phyloP scores from a whole-genome alignment of 768 basidiomycete species.

The Termitomyces sp. region DNA sequence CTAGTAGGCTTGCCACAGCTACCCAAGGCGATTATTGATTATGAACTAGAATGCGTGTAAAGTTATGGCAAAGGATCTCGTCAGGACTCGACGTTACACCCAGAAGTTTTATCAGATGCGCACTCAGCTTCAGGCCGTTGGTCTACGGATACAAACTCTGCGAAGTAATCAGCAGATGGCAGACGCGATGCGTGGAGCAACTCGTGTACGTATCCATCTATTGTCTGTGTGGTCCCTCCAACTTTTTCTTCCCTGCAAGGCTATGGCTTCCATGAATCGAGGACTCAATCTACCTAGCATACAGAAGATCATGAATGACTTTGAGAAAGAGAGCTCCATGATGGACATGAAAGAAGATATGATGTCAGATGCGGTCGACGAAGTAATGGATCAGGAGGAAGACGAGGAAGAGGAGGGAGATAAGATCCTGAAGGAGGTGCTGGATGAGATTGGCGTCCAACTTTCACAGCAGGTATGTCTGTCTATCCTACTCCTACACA shows the following conservation, averaged over 20 bases:
- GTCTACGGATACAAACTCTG: slow-evolving; percentile 91
- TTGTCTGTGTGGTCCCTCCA: neutral
- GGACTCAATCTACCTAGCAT: slow-evolving; percentile 94
- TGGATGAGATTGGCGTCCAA: slow-evolving; percentile 95
- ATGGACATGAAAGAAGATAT: slow-evolving; percentile 99
- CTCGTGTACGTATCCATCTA: slow-evolving; percentile 61
- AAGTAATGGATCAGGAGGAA: slow-evolving; percentile 85
- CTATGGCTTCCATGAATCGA: slow-evolving; percentile 97
- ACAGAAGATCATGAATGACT: slow-evolving; percentile 95
- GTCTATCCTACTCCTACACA: neutral
- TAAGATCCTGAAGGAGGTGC: slow-evolving; percentile 90
- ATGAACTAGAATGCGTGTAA: slow-evolving; percentile 90
- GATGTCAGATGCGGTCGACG: slow-evolving; percentile 99
- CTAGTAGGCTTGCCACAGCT: slow-evolving; percentile 52
- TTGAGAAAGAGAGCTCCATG: slow-evolving; percentile 93
- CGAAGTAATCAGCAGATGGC: slow-evolving; percentile 99
- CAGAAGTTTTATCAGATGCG: slow-evolving; percentile 99
- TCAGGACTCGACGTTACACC: slow-evolving; percentile 90
- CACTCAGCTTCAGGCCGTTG: slow-evolving; percentile 95
- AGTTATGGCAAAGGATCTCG: slow-evolving; percentile 98
- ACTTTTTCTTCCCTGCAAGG: slow-evolving; percentile 44
- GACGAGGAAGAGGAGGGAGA: slow-evolving; percentile 97
- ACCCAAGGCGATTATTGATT: slow-evolving; percentile 15
- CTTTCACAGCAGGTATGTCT: slow-evolving; percentile 75
- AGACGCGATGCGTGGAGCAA: slow-evolving; percentile 97